phyloP scores from a whole-genome alignment of 768 basidiomycete species.

The Lyophyllum shimeji region DNA sequence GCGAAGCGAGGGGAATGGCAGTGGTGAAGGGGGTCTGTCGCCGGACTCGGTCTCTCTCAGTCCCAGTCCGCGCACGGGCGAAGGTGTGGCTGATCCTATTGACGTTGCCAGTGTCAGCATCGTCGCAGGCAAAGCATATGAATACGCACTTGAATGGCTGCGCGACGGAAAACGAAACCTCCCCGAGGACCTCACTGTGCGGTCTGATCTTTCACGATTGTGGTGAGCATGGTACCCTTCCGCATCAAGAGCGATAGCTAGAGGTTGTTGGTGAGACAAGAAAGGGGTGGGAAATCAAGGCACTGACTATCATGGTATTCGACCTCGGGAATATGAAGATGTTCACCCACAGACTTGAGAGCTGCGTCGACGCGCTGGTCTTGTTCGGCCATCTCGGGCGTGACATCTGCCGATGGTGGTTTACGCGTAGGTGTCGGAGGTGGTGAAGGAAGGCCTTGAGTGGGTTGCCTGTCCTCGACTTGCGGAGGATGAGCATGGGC shows the following conservation, averaged over 20 bases:
- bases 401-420: constrained; percentile 8
- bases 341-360: constrained; percentile 39
- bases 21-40: constrained; percentile 1
- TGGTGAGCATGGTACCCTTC: constrained; percentile 74
- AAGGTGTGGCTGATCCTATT: constrained; percentile 23
- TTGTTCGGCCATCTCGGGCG: constrained; percentile 35
- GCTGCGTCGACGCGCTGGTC: constrained; percentile 51
- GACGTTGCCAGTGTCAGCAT: background rate
- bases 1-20: constrained; percentile 34
- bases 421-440: constrained; percentile 25
- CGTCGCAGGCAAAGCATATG: background rate
- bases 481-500: constrained; percentile 28
- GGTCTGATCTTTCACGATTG: constrained; percentile 38
- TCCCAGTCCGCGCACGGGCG: constrained; percentile 15
- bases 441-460: constrained; percentile 30
- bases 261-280: background rate
- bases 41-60: background rate
- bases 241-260: constrained; percentile 80
- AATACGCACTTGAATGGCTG: constrained; percentile 8
- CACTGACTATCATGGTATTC: constrained; percentile 58
- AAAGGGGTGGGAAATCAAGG: background rate
- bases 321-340: constrained; percentile 52
- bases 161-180: constrained; percentile 9
- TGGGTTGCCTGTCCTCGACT: constrained; percentile 26
- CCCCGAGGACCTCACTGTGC: constrained; percentile 35